These are phyloP conservation scores for Vitis cinerea DNA, from an alignment of 164 flowering plant genomes.

Conservation along the genomic window DNA sequence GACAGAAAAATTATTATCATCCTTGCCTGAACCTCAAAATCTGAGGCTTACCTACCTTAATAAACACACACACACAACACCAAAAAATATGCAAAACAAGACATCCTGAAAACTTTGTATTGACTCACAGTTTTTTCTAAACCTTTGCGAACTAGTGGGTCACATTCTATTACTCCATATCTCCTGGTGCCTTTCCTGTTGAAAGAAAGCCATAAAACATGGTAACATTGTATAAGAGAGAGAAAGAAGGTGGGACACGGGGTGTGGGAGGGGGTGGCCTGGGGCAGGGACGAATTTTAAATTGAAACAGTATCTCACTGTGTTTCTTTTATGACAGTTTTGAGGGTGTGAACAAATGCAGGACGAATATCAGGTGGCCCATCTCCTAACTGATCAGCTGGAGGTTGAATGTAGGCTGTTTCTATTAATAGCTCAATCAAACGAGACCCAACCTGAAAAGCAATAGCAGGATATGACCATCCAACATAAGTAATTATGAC, in stretches of 20 bases:
- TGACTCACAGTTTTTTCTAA: conserved; percentile 58
- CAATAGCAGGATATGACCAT: too few species aligned
- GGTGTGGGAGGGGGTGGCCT: too few species aligned
- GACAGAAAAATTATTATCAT: too few species aligned
- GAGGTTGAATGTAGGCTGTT: conserved; percentile 87
- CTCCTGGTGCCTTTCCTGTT: conserved; percentile 55
- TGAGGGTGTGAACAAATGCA: conserved; percentile 77
- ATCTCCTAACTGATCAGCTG: conserved; percentile 59
- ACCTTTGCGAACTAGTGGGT: conserved; percentile 60
- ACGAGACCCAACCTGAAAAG: conserved; percentile 82
- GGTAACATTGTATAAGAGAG: background rate
- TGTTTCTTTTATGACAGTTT: conserved; percentile 35
- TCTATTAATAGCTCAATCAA: conserved; percentile 73
- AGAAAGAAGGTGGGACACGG: too few species aligned
- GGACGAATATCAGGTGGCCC: conserved; percentile 85
- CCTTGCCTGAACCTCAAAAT: too few species aligned
- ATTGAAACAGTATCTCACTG: conserved; percentile 32
- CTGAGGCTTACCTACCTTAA: too few species aligned
- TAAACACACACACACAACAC: too few species aligned
- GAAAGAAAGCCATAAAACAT: conserved; percentile 1
- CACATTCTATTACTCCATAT: conserved; percentile 67
- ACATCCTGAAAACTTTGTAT: background rate
- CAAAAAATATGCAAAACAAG: too few species aligned
- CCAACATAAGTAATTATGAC: too few species aligned
- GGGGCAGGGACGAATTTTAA: too few species aligned